Base-by-base conservation (phyloP, 371 early-diverging fungal genomes). In the Dichotomocladium elegans region DNA sequence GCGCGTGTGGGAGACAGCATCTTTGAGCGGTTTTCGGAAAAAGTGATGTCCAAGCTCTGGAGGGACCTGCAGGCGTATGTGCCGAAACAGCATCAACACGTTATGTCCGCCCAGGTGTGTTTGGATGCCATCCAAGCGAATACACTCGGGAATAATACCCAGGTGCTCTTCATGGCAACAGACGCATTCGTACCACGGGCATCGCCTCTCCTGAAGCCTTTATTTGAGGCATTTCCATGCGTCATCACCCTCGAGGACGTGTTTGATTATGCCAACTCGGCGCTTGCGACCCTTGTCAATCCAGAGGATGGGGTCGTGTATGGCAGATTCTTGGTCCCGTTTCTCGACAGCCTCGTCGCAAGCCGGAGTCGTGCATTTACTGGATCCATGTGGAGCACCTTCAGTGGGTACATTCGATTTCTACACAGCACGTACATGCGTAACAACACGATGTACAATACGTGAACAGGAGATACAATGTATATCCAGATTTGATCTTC, bases 1-100 rank as follows among this genome's bases (percentile, higher is more conserved):
- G 64, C 77, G 8, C 69, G 81, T 22, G 63, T 83, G 8, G 71
- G 79, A 15, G 83, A 83, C 51, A 63, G 74, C 37, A 74, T 77
- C 27, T 83, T 83, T 63, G 63, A 58, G 21, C 69, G 65, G 3
- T 58, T 61, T 28, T 61, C 72, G 12, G 35, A 37, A 0, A 61
- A 72, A 12, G 69, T 61, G 15, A 61, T 66, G 67, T 53, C 33
- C 15, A 55, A 59, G 12, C 46, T 66, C 4, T 61, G 61, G 62
- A 24, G 26, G 2, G 53, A 69, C 26, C 34, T 74, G 14, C 63
- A 68, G 48, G 47, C 41, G 33, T 74, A 70, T 22, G 57, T 49
- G 35, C 53, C 53, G 4, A 56, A 58, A 35, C 54, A 70, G 4
- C 42, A 33, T 29, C 33, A 41, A 31, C 44, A n/a, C 4, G 17